Base-by-base conservation (phyloP, 768 basidiomycete genomes). In the Mycena indigotica region DNA sequence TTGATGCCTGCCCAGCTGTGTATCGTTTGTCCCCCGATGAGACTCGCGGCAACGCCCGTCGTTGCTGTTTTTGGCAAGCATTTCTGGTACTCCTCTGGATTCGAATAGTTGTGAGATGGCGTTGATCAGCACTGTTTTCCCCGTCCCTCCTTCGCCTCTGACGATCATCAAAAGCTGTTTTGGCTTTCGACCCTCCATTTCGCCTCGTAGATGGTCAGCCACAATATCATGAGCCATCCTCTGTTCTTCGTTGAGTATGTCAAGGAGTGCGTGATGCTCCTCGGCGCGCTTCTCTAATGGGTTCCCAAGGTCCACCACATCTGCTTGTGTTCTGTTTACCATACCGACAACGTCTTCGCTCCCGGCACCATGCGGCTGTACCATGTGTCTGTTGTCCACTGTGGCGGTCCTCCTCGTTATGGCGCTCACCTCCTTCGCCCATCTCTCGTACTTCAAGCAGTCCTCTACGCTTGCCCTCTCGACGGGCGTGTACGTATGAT, bases 61-160 rank as follows among this genome's bases (percentile, higher is more conserved):
- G 73, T 71, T 0, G 75, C 79, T 0, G 71, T 44, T 64, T 57
- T 77, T n/a, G 80, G 0, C 71, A 54, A 0, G 81, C 64, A 19
- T 6, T 50, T 12, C 0, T 2, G 3, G 13, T 6, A 15, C 41
- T 8, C 41, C 19, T 48, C 40, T 0, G 60, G 60, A 10, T 1
- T 26, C 45, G 44, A 82, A 81, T 1, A 66, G 58, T 2, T 75
- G 60, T 0, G 75, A 74, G 0, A 81, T 67, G 0, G 71, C 69
- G 28, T 75, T 60, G 17, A 81, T 79, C 0, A 78, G 51, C 4
- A 61, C 67, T 0, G 78, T 76, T 56, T 82, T 82, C 0, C 81
- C 78, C 0, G 74, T 76, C 0, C 80, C 79, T 0, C 78, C 79
- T 53, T 75, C 69, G 1, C 80, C 80, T 1, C 67, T 60, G 0